Evolutionary conservation across 768 basidiomycete genomes (phyloP), one percentile per base, ranked within the genome.

Genomic region (Podaxis sp.): DNA sequence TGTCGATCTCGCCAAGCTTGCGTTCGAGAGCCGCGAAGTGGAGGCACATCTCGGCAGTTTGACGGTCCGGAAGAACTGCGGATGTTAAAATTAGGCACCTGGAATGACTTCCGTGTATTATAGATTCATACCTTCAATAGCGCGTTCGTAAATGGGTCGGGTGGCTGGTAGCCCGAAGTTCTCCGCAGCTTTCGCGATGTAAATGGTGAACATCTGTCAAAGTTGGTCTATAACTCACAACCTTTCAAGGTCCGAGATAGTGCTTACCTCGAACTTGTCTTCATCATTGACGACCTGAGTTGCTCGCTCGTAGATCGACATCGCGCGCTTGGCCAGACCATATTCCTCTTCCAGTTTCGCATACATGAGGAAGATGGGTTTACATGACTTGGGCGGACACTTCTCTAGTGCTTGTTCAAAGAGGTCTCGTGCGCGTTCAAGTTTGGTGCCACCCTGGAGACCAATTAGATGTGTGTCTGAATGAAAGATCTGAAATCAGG

Each of bases 351-450:
- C 96, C 38, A 97, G 79, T 63, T 92, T 85, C n/a, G 93, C 89
- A 72, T 98, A 99, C 89, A 98, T 91, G 54, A 99, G 79, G 80
- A 93, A 98, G 22, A 99, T 74, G 11, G 96, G 87, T 76, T 98
- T 98, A 78, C 93, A 96, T 63, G 89, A 92, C 72, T 97, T 96
- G 1, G 91, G 80, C 1, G 96, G 97, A 68, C 96, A 98, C 71
- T 97, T 96, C 69, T 97, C 95, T 22, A 99, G 78, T 0, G 97
- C 94, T 71, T 99, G 97, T 70, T 98, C 97, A 72, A 98, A 99
- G 22, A 99, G 82, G 75, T 99, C 97, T 63, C 97, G 86, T n/a
- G 95, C 86, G 56, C 97, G 88, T 74, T 98, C 97, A 7, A 99
- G 77, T 75, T 98, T 99, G 47, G 89, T 82, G 4, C 97, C 97